These are phyloP conservation scores for Angomonas ambiguus DNA, from an alignment of 208 protist genomes.

Conservation along the genomic window DNA sequence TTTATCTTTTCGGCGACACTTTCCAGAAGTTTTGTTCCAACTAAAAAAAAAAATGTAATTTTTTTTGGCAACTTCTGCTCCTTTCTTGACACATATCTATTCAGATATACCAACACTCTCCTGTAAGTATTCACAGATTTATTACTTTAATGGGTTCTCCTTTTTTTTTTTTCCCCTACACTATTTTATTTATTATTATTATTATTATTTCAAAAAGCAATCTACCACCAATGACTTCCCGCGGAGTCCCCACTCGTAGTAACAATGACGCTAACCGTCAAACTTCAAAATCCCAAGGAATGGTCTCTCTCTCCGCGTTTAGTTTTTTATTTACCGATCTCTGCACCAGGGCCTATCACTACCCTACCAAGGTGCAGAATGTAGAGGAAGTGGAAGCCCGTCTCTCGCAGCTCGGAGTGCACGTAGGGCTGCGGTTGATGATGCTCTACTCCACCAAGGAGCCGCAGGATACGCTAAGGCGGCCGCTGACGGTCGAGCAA, in stretches of 20 bases:
- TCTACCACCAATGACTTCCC: too few relatives aligned
- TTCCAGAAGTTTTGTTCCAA: not conserved
- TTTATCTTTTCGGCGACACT: slow-evolving; percentile 5
- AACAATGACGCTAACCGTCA: not conserved
- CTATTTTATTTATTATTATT: too few relatives aligned
- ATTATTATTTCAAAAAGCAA: too few relatives aligned
- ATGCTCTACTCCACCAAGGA: slow-evolving; percentile 67
- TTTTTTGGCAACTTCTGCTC: too few relatives aligned
- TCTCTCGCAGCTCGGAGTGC: slow-evolving; percentile 57
- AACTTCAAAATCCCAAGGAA: slow-evolving; percentile 8
- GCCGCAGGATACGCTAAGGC: slow-evolving; percentile 35
- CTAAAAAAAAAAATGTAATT: slow-evolving; percentile 11
- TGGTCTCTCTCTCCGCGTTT: slow-evolving; percentile 71
- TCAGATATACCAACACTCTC: too few relatives aligned
- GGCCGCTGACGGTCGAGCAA: slow-evolving; percentile 58
- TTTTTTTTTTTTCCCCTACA: too few relatives aligned
- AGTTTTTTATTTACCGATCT: slow-evolving; percentile 85
- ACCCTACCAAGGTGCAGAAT: slow-evolving; percentile 63
- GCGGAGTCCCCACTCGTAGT: not conserved
- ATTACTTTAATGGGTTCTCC: not conserved
- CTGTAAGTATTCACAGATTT: too few relatives aligned
- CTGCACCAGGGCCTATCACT: slow-evolving; percentile 71
- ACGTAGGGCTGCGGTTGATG: slow-evolving; percentile 62
- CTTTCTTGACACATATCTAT: too few relatives aligned
- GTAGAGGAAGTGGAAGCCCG: slow-evolving; percentile 77